Conservation (phyloP, 495 filamentous ascomycete species). For the Cairneyella variabilis region DNA sequence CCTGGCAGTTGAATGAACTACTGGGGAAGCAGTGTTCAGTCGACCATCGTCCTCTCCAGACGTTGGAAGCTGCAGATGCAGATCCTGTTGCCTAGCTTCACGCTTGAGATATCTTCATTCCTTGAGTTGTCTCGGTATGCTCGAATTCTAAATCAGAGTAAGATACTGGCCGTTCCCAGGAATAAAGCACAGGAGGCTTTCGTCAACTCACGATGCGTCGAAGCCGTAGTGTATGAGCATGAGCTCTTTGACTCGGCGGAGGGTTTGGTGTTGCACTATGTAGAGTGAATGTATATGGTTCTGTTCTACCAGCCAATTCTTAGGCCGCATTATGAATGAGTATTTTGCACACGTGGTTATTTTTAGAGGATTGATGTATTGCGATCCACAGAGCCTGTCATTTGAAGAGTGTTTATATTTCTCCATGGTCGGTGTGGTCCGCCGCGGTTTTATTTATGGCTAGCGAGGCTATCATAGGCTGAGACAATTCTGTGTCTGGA, state of each 20-base stretch:
- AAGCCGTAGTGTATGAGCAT: neutral
- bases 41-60: neutral
- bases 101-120: neutral
- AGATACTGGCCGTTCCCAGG: neutral
- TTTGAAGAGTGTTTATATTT: neutral
- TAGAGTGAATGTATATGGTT: neutral
- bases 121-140: neutral
- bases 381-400: neutral
- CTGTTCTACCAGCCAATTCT: neutral
- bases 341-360: neutral
- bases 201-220: neutral
- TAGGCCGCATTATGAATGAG: neutral
- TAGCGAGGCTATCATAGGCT: neutral
- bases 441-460: neutral
- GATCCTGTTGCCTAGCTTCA: neutral
- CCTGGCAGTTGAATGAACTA: neutral
- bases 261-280: neutral
- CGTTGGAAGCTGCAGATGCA: neutral
- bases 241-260: neutral
- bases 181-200: neutral
- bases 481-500: neutral
- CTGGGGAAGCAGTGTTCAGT: neutral
- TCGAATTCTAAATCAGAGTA: neutral
- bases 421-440: neutral
- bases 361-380: neutral